A percentile compares a stretch with the other conserved stretches of the same genome.
phyloP scores from a whole-genome alignment of 1,139 yeast genomes.

The Diutina rugosa region DNA sequence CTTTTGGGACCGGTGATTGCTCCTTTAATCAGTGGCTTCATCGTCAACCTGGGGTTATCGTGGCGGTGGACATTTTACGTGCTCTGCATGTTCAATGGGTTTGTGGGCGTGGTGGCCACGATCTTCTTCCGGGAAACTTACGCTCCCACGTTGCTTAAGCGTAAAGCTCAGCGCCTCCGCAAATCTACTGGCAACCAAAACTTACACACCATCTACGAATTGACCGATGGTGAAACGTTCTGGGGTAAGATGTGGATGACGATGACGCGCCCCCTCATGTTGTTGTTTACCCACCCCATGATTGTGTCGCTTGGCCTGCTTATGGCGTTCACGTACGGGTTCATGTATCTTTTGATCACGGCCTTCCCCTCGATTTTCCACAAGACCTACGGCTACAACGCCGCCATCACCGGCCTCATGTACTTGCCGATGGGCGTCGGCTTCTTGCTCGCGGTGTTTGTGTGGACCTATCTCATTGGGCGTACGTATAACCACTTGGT shows the following conservation, averaged over 20 bases:
- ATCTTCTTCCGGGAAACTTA: slow-evolving; percentile 27
- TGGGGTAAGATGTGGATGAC: slow-evolving; percentile 19
- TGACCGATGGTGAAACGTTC: slow-evolving; percentile 14
- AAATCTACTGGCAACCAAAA: slow-evolving; percentile 23
- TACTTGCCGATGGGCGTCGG: slow-evolving; percentile 44
- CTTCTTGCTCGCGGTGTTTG: slow-evolving; percentile 26
- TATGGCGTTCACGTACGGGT: slow-evolving; percentile 55
- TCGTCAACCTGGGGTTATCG: slow-evolving; percentile 4
- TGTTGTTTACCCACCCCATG: slow-evolving; percentile 47
- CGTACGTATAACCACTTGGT: slow-evolving; percentile 20
- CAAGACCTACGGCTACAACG: slow-evolving; percentile 28
- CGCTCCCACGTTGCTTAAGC: slow-evolving; percentile 22
- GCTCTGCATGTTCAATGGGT: slow-evolving; percentile 28
- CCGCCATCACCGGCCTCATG: slow-evolving; percentile 45
- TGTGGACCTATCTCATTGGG: slow-evolving; percentile 33
- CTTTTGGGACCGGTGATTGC: slow-evolving; percentile 40
- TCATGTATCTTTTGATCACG: slow-evolving; percentile 47
- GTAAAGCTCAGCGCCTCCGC: slow-evolving; percentile 19
- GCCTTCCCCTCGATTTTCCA: slow-evolving; percentile 44
- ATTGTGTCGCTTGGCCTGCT: slow-evolving; percentile 22
- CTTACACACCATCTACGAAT: slow-evolving; percentile 31
- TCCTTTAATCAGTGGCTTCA: neutral
- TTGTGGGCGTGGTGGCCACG: slow-evolving; percentile 22
- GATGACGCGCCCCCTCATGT: slow-evolving; percentile 38
- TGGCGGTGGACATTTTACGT: slow-evolving; percentile 37